Conservation (phyloP, 139 green algal genomes). For the Volvox africanus region DNA sequence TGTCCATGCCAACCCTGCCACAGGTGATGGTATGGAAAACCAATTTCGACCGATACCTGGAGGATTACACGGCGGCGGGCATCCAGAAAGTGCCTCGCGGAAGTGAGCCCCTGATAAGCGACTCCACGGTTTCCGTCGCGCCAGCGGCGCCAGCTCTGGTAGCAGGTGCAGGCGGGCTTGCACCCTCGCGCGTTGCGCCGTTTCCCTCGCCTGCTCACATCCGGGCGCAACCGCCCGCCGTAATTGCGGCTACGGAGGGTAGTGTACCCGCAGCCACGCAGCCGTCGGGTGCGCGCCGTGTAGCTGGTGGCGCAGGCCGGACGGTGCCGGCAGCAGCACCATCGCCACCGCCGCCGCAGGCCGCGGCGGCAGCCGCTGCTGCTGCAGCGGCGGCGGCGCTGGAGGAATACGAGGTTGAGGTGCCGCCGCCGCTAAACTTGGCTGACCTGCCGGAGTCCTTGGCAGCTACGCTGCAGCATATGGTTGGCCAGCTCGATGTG, state of each 20-base stretch:
- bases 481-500: slow-evolving; percentile 85
- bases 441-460: slow-evolving; percentile 72
- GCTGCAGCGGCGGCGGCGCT: background rate
- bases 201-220: background rate
- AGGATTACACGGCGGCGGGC: slow-evolving; percentile 67
- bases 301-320: background rate
- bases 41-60: slow-evolving; percentile 88
- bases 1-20: background rate
- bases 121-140: background rate
- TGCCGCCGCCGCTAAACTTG: slow-evolving; percentile 70
- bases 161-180: background rate
- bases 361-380: too few species aligned
- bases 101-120: slow-evolving; percentile 4
- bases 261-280: background rate
- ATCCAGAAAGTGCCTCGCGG: slow-evolving; percentile 28
- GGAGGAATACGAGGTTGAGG: slow-evolving; percentile 60
- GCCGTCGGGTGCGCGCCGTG: background rate
- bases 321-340: background rate
- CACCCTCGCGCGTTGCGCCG: background rate
- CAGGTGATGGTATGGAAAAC: slow-evolving; percentile 93
- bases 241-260: background rate
- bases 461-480: slow-evolving; percentile 78
- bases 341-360: background rate
- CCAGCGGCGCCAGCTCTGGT: background rate
- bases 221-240: background rate